These are phyloP conservation scores for Triadica sebifera DNA, from an alignment of 345 rosid genomes.

Conservation along the genomic window DNA sequence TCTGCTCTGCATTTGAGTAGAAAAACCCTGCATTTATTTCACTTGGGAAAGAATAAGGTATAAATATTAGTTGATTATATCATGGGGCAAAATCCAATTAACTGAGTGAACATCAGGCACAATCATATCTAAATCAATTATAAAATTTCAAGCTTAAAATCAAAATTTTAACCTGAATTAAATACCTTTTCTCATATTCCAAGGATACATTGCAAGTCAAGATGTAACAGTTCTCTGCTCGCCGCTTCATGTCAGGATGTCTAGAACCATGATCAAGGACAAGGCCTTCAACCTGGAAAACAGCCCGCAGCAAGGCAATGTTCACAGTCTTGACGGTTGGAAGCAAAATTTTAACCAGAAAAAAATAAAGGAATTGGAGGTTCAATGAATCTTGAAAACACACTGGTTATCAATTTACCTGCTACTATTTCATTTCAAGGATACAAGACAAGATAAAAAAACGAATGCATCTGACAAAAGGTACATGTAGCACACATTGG, in stretches of 20 bases:
- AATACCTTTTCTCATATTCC: constrained; percentile 94
- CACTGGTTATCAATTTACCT: not conserved
- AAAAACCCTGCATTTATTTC: constrained; percentile 99
- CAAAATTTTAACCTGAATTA: not conserved
- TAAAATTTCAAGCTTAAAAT: not conserved
- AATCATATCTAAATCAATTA: not conserved
- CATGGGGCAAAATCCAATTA: constrained; percentile 1
- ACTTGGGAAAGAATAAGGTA: constrained; percentile 35
- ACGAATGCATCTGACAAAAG: too few relatives aligned
- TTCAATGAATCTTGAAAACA: not conserved
- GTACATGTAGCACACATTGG: too few relatives aligned
- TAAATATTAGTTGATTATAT: constrained; percentile 34
- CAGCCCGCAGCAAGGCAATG: not conserved
- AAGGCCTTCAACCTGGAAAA: constrained; percentile 82
- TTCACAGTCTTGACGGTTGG: not conserved
- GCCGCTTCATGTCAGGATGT: constrained; percentile 98
- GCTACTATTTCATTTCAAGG: not conserved
- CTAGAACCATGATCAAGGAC: constrained; percentile 99
- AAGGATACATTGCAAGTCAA: constrained; percentile 92
- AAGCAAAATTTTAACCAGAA: not conserved
- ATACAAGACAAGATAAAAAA: too few relatives aligned
- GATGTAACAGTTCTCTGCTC: constrained; percentile 91
- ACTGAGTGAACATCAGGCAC: not conserved
- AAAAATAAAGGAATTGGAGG: not conserved
- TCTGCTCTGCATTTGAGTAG: constrained; percentile 97